Conservation (phyloP, 139 green algal species). For the Volvox africanus region DNA sequence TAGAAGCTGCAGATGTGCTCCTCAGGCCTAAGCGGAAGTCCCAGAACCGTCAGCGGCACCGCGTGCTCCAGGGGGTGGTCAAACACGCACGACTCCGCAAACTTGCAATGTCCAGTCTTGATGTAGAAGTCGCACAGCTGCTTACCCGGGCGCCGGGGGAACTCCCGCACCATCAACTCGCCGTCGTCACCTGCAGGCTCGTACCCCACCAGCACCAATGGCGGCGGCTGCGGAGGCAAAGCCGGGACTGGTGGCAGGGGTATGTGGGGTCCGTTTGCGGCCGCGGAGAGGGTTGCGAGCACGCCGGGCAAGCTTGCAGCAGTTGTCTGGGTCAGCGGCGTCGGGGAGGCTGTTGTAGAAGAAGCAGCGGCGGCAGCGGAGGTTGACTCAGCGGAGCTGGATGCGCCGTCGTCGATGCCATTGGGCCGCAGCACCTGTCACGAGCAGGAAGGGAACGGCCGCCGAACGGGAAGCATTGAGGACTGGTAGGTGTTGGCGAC, state of each 20-base stretch:
- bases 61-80: constrained; percentile 85
- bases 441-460: too few relatives aligned
- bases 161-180: constrained; percentile 49
- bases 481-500: too few relatives aligned
- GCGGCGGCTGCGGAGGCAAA: not conserved
- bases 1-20: constrained; percentile 89
- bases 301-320: too few relatives aligned
- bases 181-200: constrained; percentile 50
- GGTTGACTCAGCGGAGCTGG: not conserved
- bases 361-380: not conserved
- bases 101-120: constrained; percentile 94
- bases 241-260: not conserved
- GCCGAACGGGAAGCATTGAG: too few relatives aligned
- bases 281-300: not conserved
- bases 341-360: not conserved
- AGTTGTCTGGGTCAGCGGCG: not conserved
- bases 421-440: not conserved
- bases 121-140: constrained; percentile 90
- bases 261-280: not conserved
- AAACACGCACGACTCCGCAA: constrained; percentile 86
- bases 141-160: constrained; percentile 78
- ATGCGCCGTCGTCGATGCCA: not conserved
- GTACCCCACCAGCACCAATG: constrained; percentile 65
- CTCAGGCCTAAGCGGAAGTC: constrained; percentile 78
- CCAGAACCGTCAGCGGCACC: constrained; percentile 73